These are phyloP conservation scores for Saccharomycopsis sp. DNA, from an alignment of 805 yeast genomes.

Conservation along the genomic window DNA sequence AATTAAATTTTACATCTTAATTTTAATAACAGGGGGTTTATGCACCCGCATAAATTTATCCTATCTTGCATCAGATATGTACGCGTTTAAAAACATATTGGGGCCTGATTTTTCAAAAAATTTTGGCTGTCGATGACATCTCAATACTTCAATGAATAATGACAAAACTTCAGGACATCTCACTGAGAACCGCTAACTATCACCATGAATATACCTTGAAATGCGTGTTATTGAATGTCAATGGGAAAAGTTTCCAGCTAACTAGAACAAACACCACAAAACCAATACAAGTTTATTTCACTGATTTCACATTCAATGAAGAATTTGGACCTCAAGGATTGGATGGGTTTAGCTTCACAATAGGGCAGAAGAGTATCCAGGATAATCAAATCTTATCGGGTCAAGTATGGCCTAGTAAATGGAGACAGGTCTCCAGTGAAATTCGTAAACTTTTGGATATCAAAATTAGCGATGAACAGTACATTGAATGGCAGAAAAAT, in stretches of 20 bases:
- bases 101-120: too few species aligned
- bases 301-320: conserved; percentile 13
- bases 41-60: too few species aligned
- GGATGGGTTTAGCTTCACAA: background rate
- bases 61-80: too few species aligned
- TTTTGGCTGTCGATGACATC: too few species aligned
- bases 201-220: background rate
- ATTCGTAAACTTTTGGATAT: background rate
- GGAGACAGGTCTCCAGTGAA: background rate
- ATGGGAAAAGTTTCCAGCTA: conserved; percentile 2
- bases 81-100: too few species aligned
- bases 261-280: background rate
- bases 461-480: background rate
- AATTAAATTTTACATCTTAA: too few species aligned
- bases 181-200: too few species aligned
- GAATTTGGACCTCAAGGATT: conserved; percentile 10
- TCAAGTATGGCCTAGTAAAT: background rate
- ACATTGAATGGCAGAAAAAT: background rate
- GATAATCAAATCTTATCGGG: conserved; percentile 5
- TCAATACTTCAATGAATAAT: background rate
- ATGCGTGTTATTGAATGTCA: conserved; percentile 7
- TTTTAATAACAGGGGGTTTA: too few species aligned
- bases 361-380: conserved; percentile 3
- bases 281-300: conserved; percentile 9
- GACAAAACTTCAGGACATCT: background rate